Evolutionary conservation across 805 yeast species (phyloP), one percentile per base, ranked within the genome.

Genomic region (Metschnikowia reukaufii): DNA sequence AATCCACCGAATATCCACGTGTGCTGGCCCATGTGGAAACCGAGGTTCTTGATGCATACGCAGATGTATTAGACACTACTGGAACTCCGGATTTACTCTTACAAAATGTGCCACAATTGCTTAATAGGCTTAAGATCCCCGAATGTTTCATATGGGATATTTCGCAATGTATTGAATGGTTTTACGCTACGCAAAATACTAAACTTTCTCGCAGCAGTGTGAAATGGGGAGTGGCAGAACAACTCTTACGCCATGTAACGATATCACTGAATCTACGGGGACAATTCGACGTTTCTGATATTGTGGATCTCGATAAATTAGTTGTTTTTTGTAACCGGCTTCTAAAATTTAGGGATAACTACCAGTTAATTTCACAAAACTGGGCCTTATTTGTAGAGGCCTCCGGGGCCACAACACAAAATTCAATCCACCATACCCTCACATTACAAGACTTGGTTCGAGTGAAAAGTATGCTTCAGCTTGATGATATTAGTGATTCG

Each of bases 251-350:
- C 38, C 59, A 60, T 7, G 61, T 56, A 25, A 70, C 76, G 3
- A 58, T 72, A 18, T 58, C 68, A 2, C 40, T 57, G 2, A 42
- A 49, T 3, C 31, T 48, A 15, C 39, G 39, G 6, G 51, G 50
- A 15, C 36, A 52, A 1, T 48, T 48, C 21, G 66, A 63, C 18
- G 59, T 67, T 8, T 57, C 72, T 6, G 77, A 72, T 48, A 62
- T 73, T 4, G 58, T 73, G 13, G 77, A 73, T 49, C 60, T 72
- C 21, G 76, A 72, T 44, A 73, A 72, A 52, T 57, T 72, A 21
- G 58, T 70, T 13, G 32, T 36, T 17, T 60, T 65, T 45, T 50
- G 57, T 35, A 57, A 52, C 35, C 60, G 61, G 39, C 58, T 72
- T 16, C 44, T 72, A 16, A 61, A 63, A 47, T 68, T 68, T 47